phyloP scores from a whole-genome alignment of 352 stramenopile species.

The Phytopythium boreale region DNA sequence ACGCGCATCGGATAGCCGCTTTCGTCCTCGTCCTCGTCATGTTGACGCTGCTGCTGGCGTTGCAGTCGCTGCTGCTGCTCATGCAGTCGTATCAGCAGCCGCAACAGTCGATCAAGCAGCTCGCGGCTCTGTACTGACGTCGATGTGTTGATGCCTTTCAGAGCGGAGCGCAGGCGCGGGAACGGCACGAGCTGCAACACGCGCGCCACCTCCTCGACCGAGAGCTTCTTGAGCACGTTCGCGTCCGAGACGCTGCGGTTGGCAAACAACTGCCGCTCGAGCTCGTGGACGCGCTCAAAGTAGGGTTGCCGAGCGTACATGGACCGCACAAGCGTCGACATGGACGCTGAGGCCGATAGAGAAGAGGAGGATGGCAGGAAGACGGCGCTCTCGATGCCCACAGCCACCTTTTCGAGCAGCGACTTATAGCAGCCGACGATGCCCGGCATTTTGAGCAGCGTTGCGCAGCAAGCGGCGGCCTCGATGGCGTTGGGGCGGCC shows the following conservation, averaged over 20 bases:
- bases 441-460: conserved; percentile 73
- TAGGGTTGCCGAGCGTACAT: conserved; percentile 67
- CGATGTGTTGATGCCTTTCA: conserved; percentile 17
- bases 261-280: conserved; percentile 39
- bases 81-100: conserved; percentile 18
- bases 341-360: conserved; percentile 18
- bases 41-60: not conserved
- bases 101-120: conserved; percentile 13
- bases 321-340: conserved; percentile 46
- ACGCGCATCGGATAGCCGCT: conserved; percentile 44
- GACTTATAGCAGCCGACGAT: conserved; percentile 69
- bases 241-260: conserved; percentile 44
- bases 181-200: conserved; percentile 51
- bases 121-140: not conserved
- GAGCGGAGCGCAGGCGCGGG: conserved; percentile 20
- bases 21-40: conserved; percentile 29
- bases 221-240: conserved; percentile 33
- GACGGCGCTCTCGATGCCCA: conserved; percentile 53
- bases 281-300: conserved; percentile 55
- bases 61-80: conserved; percentile 21
- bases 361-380: conserved; percentile 31
- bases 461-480: conserved; percentile 70
- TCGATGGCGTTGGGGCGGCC: conserved; percentile 70
- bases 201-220: conserved; percentile 36
- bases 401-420: conserved; percentile 64